Evolutionary conservation across 1,284 basidiomycete genomes (phyloP).

Genomic region (Boletus hoseneyae): DNA sequence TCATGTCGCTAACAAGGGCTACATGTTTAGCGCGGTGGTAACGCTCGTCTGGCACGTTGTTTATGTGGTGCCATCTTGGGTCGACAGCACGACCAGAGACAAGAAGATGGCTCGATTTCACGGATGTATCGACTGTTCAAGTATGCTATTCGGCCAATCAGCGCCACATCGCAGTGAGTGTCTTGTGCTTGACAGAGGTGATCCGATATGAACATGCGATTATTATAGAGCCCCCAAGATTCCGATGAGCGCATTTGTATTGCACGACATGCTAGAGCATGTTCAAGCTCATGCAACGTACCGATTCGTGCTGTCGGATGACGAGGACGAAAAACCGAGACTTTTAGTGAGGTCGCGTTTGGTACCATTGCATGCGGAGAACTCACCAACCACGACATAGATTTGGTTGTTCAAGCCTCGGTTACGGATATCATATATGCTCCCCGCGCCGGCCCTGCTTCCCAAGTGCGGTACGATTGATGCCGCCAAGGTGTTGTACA

Average conservation of each 20-base stretch:
- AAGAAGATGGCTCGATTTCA: constrained; percentile 36
- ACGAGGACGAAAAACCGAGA: constrained; percentile 72
- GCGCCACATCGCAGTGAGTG: constrained; percentile 54
- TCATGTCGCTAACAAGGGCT: constrained; percentile 13
- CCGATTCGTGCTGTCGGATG: constrained; percentile 81
- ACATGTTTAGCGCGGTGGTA: constrained; percentile 47
- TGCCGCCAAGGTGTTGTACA: constrained; percentile 74
- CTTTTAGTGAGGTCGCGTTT: constrained; percentile 57
- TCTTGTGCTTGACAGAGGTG: neutral
- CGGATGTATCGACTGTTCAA: constrained; percentile 70
- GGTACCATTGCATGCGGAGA: neutral
- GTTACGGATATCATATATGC: constrained; percentile 71
- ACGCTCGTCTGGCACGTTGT: constrained; percentile 67
- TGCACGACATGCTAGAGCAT: constrained; percentile 84
- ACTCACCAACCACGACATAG: constrained; percentile 35
- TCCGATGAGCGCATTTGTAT: constrained; percentile 79
- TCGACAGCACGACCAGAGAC: constrained; percentile 53
- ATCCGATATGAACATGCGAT: constrained; percentile 5
- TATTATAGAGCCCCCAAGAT: constrained; percentile 52
- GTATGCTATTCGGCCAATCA: constrained; percentile 75
- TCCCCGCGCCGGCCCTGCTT: constrained; percentile 51
- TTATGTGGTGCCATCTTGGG: constrained; percentile 77
- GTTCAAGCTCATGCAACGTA: constrained; percentile 87
- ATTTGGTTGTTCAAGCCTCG: constrained; percentile 90
- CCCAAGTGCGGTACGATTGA: constrained; percentile 60